Percentiles rank a stretch among this genome's conserved stretches.
phyloP scores from a whole-genome alignment of 306 rosid species.

The Corylus heterophylla region DNA sequence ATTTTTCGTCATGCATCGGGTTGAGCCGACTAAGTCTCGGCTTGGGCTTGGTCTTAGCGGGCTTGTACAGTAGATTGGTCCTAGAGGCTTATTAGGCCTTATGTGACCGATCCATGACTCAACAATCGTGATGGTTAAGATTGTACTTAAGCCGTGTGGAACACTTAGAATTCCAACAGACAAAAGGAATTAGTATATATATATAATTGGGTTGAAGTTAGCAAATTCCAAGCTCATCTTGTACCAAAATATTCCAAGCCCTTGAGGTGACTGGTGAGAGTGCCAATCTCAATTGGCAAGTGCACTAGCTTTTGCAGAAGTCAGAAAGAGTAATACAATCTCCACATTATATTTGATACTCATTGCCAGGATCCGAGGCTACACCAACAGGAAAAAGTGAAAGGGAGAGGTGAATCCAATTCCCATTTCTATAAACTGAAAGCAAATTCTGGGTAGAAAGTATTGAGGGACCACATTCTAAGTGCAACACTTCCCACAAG shows the following conservation, averaged over 20 bases:
- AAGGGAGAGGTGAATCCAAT: constrained; percentile 56
- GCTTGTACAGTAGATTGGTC: no score
- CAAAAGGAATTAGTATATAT: not conserved
- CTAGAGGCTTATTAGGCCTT: no score
- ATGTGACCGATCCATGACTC: no score
- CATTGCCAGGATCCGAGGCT: constrained; percentile 40
- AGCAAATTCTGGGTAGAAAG: constrained; percentile 17
- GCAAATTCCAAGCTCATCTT: not conserved
- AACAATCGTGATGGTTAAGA: no score
- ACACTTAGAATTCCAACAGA: not conserved
- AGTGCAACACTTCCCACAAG: constrained; percentile 27
- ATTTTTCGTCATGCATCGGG: no score
- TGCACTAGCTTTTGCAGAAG: constrained; percentile 28
- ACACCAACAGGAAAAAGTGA: constrained; percentile 17
- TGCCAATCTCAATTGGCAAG: constrained; percentile 12
- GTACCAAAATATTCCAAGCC: not conserved
- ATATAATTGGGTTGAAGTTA: not conserved
- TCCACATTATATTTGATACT: constrained; percentile 42
- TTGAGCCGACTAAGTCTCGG: no score
- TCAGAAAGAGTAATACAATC: constrained; percentile 27
- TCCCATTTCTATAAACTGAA: constrained; percentile 33
- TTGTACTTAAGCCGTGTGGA: no score
- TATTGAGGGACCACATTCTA: constrained; percentile 44
- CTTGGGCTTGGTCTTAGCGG: no score
- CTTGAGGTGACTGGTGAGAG: not conserved